These are phyloP conservation scores for Silene uniflora DNA, from an alignment of 148 eudicot species.

Conservation along the genomic window DNA sequence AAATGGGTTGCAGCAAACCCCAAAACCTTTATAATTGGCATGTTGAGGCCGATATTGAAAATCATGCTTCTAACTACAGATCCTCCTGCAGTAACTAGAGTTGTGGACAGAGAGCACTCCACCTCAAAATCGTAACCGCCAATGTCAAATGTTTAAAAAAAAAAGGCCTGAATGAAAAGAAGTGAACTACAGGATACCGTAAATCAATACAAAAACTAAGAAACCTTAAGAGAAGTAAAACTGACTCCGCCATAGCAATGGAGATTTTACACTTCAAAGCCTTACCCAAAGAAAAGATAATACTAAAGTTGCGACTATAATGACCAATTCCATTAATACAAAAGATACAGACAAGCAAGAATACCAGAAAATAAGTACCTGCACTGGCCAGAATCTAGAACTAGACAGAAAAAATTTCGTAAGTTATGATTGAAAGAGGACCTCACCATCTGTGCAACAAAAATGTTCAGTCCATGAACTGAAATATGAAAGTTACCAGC, in stretches of 20 bases:
- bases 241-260: neutral
- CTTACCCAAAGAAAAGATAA: constrained; percentile 1
- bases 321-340: neutral
- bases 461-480: constrained; percentile 94
- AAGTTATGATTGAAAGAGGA: constrained; percentile 7
- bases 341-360: constrained; percentile 7
- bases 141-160: neutral
- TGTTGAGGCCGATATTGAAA: no score
- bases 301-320: constrained; percentile 1
- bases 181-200: neutral
- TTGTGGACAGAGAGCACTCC: neutral
- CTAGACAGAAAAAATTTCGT: neutral
- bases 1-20: no score
- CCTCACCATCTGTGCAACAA: constrained; percentile 96
- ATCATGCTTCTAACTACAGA: no score
- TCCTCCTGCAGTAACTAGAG: neutral
- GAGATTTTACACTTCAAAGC: neutral
- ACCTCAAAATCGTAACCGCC: neutral
- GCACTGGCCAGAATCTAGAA: neutral
- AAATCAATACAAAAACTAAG: neutral
- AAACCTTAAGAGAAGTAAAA: neutral
- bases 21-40: no score
- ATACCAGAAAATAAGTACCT: constrained; percentile 3
- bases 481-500: constrained; percentile 99
- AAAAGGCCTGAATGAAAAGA: neutral